Evolutionary conservation across 2,329 filamentous ascomycete species (phyloP), one percentile per base, ranked within the genome.

Genomic region (Colletotrichum euphorbiae): DNA sequence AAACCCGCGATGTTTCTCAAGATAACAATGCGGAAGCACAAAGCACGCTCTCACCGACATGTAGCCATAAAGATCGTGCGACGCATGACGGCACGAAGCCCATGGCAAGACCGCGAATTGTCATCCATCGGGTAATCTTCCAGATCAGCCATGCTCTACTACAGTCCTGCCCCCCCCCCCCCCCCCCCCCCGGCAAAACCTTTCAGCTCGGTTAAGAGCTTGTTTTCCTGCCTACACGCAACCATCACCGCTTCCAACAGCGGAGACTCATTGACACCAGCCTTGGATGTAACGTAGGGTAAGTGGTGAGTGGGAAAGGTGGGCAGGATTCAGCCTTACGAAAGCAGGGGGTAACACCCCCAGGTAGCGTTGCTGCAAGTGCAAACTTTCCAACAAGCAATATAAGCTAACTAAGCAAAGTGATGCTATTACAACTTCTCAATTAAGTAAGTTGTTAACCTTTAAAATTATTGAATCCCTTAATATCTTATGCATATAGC

Each of bases 1-100:
- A 21, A 54, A 1, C 15, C 4, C 33, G 8, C 12, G 12, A 45
- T n/a, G 4, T 17, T 9, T 56, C 64, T 63, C 59, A 33, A 65
- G 61, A 65, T 65, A 65, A 46, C 46, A 65, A 31, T 52, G 19
- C 15, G 31, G 55, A 33, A 40, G 19, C n/a, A 48, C n/a, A 46
- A 13, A 21, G 12, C 48, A 54, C n/a, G 31, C 28, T 38, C 45
- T 64, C 45, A 36, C 61, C 7, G 24, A 19, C 17, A 21, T 21
- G 2, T 8, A 43, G 19, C 52, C 48, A 4, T 19, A 11, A n/a
- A 43, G 15, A 42, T 19, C 38, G 21, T 21, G 19, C 52, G 48
- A 12, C 9, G 13, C 51, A 63, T 40, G 15, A 48, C 4, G n/a
- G 33, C 17, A 17, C 21, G 36, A 57, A 63, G n/a, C 52, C 52